A percentile compares a stretch with the other conserved stretches of the same genome.
These are phyloP conservation scores for Akebia trifoliata DNA, from an alignment of 164 flowering plant genomes.

Conservation along the genomic window DNA sequence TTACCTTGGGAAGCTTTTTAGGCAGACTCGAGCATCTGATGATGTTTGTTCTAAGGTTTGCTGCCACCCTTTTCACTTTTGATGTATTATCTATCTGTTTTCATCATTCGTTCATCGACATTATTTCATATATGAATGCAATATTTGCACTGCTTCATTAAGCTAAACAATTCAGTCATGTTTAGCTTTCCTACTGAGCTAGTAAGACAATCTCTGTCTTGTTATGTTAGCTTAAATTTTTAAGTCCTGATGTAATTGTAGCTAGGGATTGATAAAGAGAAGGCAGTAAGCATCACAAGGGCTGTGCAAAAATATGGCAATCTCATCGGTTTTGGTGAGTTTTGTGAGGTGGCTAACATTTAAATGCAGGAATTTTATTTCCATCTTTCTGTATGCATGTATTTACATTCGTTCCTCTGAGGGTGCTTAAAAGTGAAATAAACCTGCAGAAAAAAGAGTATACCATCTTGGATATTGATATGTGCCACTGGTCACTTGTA, in stretches of 20 bases:
- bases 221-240: neutral
- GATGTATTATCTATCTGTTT: neutral
- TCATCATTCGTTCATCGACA: too few species aligned
- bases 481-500: neutral
- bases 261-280: constrained; percentile 76
- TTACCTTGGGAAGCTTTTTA: constrained; percentile 75
- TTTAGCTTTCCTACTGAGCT: neutral
- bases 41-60: constrained; percentile 75
- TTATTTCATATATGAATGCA: neutral
- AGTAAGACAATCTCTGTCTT: neutral
- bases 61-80: constrained; percentile 10
- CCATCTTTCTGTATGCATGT: too few species aligned
- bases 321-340: constrained; percentile 76
- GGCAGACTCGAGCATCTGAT: constrained; percentile 56
- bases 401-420: neutral
- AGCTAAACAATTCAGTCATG: neutral
- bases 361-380: neutral
- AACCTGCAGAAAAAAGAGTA: neutral
- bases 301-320: constrained; percentile 69
- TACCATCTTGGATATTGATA: neutral
- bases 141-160: neutral
- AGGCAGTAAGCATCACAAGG: constrained; percentile 39
- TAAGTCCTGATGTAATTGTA: constrained; percentile 23
- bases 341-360: neutral
- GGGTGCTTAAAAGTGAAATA: neutral